Evolutionary conservation across 805 yeast species (phyloP).

Genomic region (Yamadazyma akitaensis): DNA sequence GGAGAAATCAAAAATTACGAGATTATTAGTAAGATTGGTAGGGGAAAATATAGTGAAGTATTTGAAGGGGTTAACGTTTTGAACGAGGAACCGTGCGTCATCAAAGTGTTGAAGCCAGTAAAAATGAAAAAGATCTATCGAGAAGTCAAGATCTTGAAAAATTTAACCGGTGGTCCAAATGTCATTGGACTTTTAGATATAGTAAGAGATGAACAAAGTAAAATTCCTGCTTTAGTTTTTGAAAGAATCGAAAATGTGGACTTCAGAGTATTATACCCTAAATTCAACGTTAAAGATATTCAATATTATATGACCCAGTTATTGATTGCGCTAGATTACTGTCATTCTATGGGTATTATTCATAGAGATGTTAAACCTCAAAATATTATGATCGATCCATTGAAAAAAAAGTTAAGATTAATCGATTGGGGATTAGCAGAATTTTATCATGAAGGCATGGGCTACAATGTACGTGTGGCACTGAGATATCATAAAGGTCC

Average conservation of each 20-base stretch:
- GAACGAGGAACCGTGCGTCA: slow-evolving; percentile 67
- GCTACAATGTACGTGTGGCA: slow-evolving; percentile 89
- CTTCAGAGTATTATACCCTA: slow-evolving; percentile 82
- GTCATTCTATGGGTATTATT: slow-evolving; percentile 92
- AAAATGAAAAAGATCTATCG: slow-evolving; percentile 89
- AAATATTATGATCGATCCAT: slow-evolving; percentile 89
- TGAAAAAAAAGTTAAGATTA: slow-evolving; percentile 56
- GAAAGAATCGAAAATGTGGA: slow-evolving; percentile 84
- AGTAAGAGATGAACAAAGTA: slow-evolving; percentile 80
- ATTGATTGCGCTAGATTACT: slow-evolving; percentile 77
- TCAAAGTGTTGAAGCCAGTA: slow-evolving; percentile 90
- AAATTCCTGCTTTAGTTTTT: slow-evolving; percentile 85
- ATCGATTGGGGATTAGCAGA: slow-evolving; percentile 97
- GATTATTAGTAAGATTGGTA: slow-evolving; percentile 77
- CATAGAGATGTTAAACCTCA: slow-evolving; percentile 95
- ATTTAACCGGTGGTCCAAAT: slow-evolving; percentile 80
- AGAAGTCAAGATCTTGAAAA: slow-evolving; percentile 83
- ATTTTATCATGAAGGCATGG: slow-evolving; percentile 84
- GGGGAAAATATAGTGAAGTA: slow-evolving; percentile 93
- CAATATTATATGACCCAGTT: slow-evolving; percentile 81
- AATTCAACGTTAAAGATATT: slow-evolving; percentile 69
- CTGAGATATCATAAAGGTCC: slow-evolving; percentile 92
- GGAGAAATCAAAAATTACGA: slow-evolving; percentile 83
- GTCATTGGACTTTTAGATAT: slow-evolving; percentile 73
- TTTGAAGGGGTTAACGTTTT: slow-evolving; percentile 75